Evolutionary conservation across 169 alveolate genomes (phyloP).

Genomic region (Plasmodium inui): DNA sequence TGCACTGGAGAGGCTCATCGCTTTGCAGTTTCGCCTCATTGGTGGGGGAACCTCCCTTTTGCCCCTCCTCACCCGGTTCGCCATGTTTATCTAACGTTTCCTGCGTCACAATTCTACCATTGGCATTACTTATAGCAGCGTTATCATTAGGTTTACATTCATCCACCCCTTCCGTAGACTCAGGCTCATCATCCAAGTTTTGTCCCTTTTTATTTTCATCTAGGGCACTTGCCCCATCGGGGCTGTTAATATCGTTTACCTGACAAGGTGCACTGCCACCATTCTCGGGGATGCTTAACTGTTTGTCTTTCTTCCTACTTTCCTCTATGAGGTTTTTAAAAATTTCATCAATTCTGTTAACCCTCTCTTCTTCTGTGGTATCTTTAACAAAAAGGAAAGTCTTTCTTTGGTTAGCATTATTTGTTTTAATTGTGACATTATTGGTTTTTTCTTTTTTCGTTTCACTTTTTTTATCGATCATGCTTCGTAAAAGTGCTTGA

Average conservation of each 20-base stretch:
- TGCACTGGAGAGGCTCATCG: background rate
- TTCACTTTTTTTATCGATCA: background rate
- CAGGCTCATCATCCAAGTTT: background rate
- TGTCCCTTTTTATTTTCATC: background rate
- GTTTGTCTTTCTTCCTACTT: conserved; percentile 34
- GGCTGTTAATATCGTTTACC: background rate
- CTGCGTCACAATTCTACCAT: background rate
- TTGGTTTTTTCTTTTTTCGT: conserved; percentile 27
- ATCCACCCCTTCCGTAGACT: background rate
- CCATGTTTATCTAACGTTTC: background rate
- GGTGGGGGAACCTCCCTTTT: background rate
- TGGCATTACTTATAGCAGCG: background rate
- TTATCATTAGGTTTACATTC: background rate
- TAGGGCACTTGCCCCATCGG: background rate
- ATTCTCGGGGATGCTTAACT: background rate
- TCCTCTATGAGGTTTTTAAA: conserved; percentile 58
- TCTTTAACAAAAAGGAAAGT: conserved; percentile 3
- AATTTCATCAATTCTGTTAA: conserved; percentile 71
- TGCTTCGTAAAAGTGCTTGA: background rate
- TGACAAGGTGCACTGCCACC: background rate
- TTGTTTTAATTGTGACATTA: background rate
- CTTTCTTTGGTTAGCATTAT: conserved; percentile 2
- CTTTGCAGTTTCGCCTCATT: background rate
- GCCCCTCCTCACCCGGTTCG: background rate
- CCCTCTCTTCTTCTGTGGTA: conserved; percentile 4